These are phyloP conservation scores for Colletotrichum lupini DNA, from an alignment of 2,329 filamentous ascomycete species.

Conservation along the genomic window DNA sequence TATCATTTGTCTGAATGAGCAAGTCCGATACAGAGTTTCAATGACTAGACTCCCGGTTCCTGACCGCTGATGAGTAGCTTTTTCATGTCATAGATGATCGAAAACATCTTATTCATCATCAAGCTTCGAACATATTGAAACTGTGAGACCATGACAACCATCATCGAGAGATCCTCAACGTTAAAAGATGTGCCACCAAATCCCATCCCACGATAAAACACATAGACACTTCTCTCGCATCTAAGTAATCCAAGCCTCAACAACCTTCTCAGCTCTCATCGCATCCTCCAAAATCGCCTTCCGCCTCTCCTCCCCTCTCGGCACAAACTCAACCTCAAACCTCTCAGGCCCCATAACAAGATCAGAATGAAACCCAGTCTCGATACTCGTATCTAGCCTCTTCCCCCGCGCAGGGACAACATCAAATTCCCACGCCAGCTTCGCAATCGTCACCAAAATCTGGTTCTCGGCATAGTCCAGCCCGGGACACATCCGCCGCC, in stretches of 20 bases:
- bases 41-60: too few relatives aligned
- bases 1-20: too few relatives aligned
- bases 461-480: conserved; percentile 60
- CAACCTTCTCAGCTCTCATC: not conserved
- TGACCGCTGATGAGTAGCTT: too few relatives aligned
- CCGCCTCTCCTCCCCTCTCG: conserved; percentile 36
- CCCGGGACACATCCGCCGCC: conserved; percentile 59
- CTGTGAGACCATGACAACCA: too few relatives aligned
- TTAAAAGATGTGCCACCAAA: too few relatives aligned
- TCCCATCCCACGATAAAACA: too few relatives aligned
- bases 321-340: conserved; percentile 37
- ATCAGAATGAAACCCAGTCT: conserved; percentile 40
- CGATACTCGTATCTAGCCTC: conserved; percentile 39
- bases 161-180: too few relatives aligned
- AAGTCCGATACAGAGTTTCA: too few relatives aligned
- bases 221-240: not conserved
- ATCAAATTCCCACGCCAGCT: conserved; percentile 61
- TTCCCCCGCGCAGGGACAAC: conserved; percentile 38
- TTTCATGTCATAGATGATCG: too few relatives aligned
- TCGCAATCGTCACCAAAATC: conserved; percentile 51
- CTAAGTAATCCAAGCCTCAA: not conserved
- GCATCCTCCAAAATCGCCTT: conserved; percentile 30
- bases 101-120: too few relatives aligned
- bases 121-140: too few relatives aligned
- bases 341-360: conserved; percentile 36